These are phyloP conservation scores for Penicillium maclennaniae DNA, from an alignment of 495 filamentous ascomycete genomes.

Conservation along the genomic window DNA sequence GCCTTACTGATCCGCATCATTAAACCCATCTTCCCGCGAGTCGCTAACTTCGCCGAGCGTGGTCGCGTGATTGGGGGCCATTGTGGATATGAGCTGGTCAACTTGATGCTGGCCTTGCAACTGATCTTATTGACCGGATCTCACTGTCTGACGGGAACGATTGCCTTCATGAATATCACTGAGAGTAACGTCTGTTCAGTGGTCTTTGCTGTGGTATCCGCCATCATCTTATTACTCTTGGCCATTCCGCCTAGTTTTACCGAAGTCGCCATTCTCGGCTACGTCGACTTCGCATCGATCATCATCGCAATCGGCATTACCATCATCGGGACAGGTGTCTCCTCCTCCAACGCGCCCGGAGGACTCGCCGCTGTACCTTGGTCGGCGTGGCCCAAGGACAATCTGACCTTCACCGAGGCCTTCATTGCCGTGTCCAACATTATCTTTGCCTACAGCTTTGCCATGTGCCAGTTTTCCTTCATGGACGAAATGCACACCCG, in stretches of 20 bases:
- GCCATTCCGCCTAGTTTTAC: constrained; percentile 56
- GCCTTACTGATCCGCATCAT: constrained; percentile 32
- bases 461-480: constrained; percentile 66
- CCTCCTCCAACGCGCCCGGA: constrained; percentile 30
- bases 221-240: constrained; percentile 55
- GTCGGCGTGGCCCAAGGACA: constrained; percentile 35
- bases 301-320: constrained; percentile 62
- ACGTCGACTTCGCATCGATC: constrained; percentile 62
- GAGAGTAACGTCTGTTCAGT: constrained; percentile 58
- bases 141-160: constrained; percentile 67
- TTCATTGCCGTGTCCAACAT: constrained; percentile 68
- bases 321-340: constrained; percentile 60
- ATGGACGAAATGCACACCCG: constrained; percentile 74
- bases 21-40: constrained; percentile 59
- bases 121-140: constrained; percentile 67
- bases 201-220: constrained; percentile 58
- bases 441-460: constrained; percentile 62
- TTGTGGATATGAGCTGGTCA: constrained; percentile 60
- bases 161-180: constrained; percentile 62
- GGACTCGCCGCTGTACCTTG: constrained; percentile 34
- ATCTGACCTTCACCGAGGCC: constrained; percentile 30
- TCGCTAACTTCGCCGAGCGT: constrained; percentile 64
- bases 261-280: constrained; percentile 56
- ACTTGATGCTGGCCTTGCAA: constrained; percentile 55
- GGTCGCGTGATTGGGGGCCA: constrained; percentile 59